These are phyloP conservation scores for Piromyces finnis DNA, from an alignment of 192 early-diverging fungal genomes.

Conservation along the genomic window DNA sequence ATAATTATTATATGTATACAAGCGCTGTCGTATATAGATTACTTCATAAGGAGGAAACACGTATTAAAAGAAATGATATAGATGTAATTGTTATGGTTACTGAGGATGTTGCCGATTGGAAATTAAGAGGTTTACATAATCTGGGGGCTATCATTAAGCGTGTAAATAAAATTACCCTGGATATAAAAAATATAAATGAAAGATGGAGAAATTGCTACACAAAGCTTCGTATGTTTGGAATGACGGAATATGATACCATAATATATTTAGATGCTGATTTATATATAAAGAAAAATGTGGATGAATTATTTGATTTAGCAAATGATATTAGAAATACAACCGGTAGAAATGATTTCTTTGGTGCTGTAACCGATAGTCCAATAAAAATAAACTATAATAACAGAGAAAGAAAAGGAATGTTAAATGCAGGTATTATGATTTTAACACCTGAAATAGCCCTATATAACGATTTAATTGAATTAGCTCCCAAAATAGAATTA, in stretches of 20 bases:
- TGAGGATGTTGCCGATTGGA: background rate
- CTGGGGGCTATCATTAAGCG: background rate
- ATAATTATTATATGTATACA: background rate
- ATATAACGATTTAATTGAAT: background rate
- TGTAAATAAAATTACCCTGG: background rate
- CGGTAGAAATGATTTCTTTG: background rate
- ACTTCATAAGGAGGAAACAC: background rate
- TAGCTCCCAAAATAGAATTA: background rate
- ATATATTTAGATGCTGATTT: background rate
- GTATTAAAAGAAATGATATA: background rate
- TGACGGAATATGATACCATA: background rate
- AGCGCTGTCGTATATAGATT: background rate
- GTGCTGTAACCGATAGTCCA: background rate
- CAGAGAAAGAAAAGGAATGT: background rate
- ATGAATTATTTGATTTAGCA: background rate
- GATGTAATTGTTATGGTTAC: background rate
- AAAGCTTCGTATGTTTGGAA: background rate
- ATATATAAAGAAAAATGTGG: background rate
- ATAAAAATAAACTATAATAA: background rate
- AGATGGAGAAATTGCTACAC: background rate
- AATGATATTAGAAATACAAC: background rate
- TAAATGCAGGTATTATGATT: background rate
- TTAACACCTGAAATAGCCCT: background rate
- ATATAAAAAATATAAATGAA: background rate
- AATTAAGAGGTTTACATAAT: background rate